Evolutionary conservation across 805 yeast species (phyloP), one percentile per base, ranked within the genome.

Genomic region (Blastobotrys chiropterorum): DNA sequence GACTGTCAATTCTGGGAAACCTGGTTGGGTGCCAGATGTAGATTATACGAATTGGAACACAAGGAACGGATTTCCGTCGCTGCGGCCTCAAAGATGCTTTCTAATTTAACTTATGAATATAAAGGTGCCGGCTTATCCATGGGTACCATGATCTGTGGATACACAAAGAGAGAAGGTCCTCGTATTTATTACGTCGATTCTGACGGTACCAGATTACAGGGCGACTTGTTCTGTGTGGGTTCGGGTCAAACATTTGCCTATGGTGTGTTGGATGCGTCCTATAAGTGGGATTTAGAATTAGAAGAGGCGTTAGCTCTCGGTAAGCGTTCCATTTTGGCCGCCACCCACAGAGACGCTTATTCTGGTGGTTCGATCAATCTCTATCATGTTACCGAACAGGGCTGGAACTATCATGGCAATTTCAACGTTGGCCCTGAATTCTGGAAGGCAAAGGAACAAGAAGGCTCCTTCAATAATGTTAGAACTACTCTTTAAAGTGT

Each of bases 1-100:
- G 99, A 94, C 72, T 94, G 99, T 77, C 99, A 94, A 70, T 94
- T 77, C 72, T 94, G 99, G 99, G 98, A 94, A 73, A 88, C 97
- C 38, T 94, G 98, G 98, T 78, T 94, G 55, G 99, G 99, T 56
- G 76, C 96, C 15, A 97, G 94, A 72, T 92, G 98, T 74, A 78
- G 99, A 64, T 72, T 94, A 63, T 95, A 90, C 69, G 99, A 94
- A 70, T 78, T 94, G 64, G 81, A 96, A 67, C 94, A 92, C 69
- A 90, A 92, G 72, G 92, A 90, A 72, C 81, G 99, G 62, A 94
- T 94, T 59, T 82, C 94, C 3, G 98, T 92, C 39, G 94, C 97
- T 31, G 96, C 98, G 8, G 98, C 99, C 7, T 87, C 96, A 30
- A 94, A 94, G 73, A 90, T 94, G 57, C 77, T 94, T 63, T 76